A percentile compares a stretch with the other conserved stretches of the same genome.
Evolutionary conservation across 2,329 filamentous ascomycete genomes (phyloP).

Genomic region (Pseudogymnoascus sp.): DNA sequence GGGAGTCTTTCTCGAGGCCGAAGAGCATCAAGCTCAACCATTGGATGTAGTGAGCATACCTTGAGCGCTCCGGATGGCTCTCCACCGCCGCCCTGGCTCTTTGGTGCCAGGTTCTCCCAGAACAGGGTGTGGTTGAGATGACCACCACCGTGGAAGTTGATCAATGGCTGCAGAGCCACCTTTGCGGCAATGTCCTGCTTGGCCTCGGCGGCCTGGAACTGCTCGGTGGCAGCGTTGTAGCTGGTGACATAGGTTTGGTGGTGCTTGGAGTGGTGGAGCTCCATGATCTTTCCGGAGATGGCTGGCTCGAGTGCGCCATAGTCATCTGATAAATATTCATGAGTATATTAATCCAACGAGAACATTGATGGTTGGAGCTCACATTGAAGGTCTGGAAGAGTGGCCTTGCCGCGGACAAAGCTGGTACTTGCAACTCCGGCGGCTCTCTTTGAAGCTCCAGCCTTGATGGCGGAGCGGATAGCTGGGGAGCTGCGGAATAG

Average conservation of each 20-base stretch:
- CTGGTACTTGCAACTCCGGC: slow-evolving; percentile 62
- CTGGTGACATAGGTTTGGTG: slow-evolving; percentile 90
- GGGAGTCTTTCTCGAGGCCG: too few relatives aligned
- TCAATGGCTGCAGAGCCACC: slow-evolving; percentile 47
- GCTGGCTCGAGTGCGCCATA: slow-evolving; percentile 85
- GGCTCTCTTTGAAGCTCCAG: slow-evolving; percentile 54
- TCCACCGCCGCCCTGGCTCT: slow-evolving; percentile 55
- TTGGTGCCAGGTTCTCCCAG: slow-evolving; percentile 63
- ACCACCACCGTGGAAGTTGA: slow-evolving; percentile 62
- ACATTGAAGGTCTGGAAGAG: slow-evolving; percentile 82
- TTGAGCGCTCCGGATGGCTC: slow-evolving; percentile 45
- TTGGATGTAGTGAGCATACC: slow-evolving; percentile 26
- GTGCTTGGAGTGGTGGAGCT: slow-evolving; percentile 90
- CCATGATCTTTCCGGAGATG: slow-evolving; percentile 90
- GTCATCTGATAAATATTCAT: slow-evolving; percentile 57
- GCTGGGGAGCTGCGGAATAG: slow-evolving; percentile 65
- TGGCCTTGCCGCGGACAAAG: slow-evolving; percentile 82
- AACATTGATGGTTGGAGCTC: slow-evolving; percentile 28
- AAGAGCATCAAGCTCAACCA: slow-evolving; percentile 17
- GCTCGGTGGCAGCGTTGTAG: slow-evolving; percentile 72
- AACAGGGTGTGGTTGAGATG: slow-evolving; percentile 62
- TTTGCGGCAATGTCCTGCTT: slow-evolving; percentile 45
- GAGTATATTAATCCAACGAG: not conserved
- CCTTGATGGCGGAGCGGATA: slow-evolving; percentile 63
- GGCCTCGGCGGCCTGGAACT: slow-evolving; percentile 51